Percentiles rank a stretch among this genome's conserved stretches.
Evolutionary conservation across 139 green algal species (phyloP).

Genomic region (Chlorella vulgaris): DNA sequence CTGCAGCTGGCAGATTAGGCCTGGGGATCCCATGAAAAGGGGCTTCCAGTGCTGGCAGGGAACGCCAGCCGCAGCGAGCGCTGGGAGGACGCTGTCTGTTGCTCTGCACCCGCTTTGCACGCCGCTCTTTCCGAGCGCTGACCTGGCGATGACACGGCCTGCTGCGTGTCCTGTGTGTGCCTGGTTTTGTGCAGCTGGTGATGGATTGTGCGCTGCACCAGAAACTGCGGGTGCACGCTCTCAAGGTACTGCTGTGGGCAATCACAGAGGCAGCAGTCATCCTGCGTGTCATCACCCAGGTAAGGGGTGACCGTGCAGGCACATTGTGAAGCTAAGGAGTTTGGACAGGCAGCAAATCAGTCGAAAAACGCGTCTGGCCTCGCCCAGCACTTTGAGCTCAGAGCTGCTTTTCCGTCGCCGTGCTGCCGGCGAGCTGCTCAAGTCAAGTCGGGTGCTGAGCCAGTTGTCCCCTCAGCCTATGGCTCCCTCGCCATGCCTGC

Average conservation of each 20-base stretch:
- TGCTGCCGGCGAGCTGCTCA: no score
- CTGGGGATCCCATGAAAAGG: background rate
- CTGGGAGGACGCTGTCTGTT: background rate
- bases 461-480: no score
- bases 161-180: background rate
- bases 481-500: background rate
- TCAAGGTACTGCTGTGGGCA: slow-evolving; percentile 8
- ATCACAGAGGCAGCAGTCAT: background rate
- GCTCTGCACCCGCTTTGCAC: background rate
- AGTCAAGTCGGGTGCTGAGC: no score
- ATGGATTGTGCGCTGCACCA: background rate
- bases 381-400: no score
- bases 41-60: no score
- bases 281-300: background rate
- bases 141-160: background rate
- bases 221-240: slow-evolving; percentile 19
- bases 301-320: background rate
- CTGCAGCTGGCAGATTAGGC: background rate
- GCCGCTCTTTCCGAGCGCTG: background rate
- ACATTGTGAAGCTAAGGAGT: background rate
- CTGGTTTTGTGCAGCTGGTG: slow-evolving; percentile 13
- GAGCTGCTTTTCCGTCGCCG: no score
- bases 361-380: no score
- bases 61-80: no score
- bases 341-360: no score